Evolutionary conservation across 352 stramenopile species (phyloP), one percentile per base, ranked within the genome.

Genomic region (Globisporangium abappressorium): DNA sequence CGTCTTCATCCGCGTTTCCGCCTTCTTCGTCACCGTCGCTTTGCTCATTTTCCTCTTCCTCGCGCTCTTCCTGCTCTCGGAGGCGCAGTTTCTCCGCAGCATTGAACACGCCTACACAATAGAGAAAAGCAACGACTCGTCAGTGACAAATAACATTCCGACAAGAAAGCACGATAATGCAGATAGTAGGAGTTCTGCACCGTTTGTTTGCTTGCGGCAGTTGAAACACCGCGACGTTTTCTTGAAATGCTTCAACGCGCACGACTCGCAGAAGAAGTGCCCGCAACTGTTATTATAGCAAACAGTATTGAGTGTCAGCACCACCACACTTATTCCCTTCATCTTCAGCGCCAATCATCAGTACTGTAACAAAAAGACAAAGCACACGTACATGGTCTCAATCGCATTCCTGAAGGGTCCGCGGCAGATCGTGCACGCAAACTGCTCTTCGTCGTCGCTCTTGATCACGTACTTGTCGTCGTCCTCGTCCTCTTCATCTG

Each of bases 181-280:
- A 15, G 15, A 43, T 5, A 5, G 36, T 4, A 38, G 38, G 0
- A 46, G 4, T 11, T 2, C 34, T 65, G 20, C 59, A 91, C 85
- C 93, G 72, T 97, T 95, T 14, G 95, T 98, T 70, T 98, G 91
- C 66, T 98, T 98, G 60, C 84, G 82, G 77, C 97, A 99, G 68
- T 98, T 95, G 69, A 96, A 97, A 74, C 97, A 99, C 26, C 84
- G 78, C 11, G 80, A 87, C 3, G 80, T 87, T 62, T 94, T 96
- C 57, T 85, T 88, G 61, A 90, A 93, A 24, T 90, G 79, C 67
- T 93, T 85, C 41, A 98, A 74, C 30, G 97, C 94, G 63, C 97
- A 99, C 24, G 79, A 61, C 72, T 98, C 83, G 65, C 97, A 99
- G 80, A 99, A 99, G 72, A 98, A 99, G 75, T 99, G 97, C 0